Evolutionary conservation across 805 yeast species (phyloP), one percentile per base, ranked within the genome.

Genomic region (Cyberlindnera misumaiensis): DNA sequence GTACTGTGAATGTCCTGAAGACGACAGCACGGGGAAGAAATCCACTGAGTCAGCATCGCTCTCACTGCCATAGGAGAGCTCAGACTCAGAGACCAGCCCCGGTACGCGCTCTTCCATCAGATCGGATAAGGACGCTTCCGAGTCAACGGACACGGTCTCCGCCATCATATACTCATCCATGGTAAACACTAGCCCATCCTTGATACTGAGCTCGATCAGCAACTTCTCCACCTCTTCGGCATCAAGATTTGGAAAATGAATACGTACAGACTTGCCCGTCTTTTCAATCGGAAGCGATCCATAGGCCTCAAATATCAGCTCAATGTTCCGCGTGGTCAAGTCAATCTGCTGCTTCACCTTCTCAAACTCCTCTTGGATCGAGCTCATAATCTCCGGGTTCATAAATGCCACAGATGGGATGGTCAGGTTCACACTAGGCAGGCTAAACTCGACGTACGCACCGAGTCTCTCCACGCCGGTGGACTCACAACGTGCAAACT

Each of bases 181-280:
- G 28, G 35, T 31, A 45, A 60, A 58, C 14, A 82, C 76, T 17
- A 68, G 59, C 2, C 88, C 89, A 10, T 72, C 66, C 2, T 71
- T 55, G 6, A 83, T 73, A 17, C 75, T 82, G 43, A 74, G 65
- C 32, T 83, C 93, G 29, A 66, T 53, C 42, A 83, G 59, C 42
- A 83, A 58, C 15, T 46, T 43, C 48, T 79, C 81, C 48, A 83
- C 73, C 47, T 76, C 76, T 5, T 56, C 63, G 6, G 68, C 59
- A 43, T 82, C 86, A 42, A 82, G 70, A 54, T 82, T 83, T 26
- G 90, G 87, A 62, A 86, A 84, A 54, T 74, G 80, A 11, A 80
- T 74, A 46, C 80, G 63, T 36, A 77, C 58, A 24, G 66, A 61
- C 11, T 61, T 55, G 28, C 60, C 51, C 33, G 65, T 66, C 38